Percentiles rank a stretch among this genome's conserved stretches.
These are phyloP conservation scores for Westerdykella aurantiaca DNA, from an alignment of 2,329 filamentous ascomycete species.

Conservation along the genomic window DNA sequence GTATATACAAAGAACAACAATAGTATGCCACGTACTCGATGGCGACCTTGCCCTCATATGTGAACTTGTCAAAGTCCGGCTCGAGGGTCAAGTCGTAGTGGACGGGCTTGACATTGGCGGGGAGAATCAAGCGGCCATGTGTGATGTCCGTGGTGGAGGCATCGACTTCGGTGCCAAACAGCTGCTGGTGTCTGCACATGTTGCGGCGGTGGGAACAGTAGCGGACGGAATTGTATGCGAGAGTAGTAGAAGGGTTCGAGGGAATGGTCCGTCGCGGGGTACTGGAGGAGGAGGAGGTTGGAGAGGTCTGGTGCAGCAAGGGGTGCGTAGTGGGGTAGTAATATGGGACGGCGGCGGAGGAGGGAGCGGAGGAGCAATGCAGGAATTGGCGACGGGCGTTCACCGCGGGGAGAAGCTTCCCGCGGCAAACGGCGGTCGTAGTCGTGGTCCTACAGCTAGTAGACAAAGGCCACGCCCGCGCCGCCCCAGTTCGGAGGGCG, in stretches of 20 bases:
- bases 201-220: slow-evolving; percentile 70
- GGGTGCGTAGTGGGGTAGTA: neutral
- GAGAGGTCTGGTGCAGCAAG: slow-evolving; percentile 2
- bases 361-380: slow-evolving; percentile 28
- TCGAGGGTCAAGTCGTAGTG: slow-evolving; percentile 92
- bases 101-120: slow-evolving; percentile 81
- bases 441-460: slow-evolving; percentile 6
- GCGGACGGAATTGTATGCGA: slow-evolving; percentile 33
- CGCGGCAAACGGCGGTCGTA: slow-evolving; percentile 10
- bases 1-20: neutral
- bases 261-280: slow-evolving; percentile 19
- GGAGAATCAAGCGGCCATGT: slow-evolving; percentile 74
- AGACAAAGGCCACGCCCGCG: neutral
- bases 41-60: slow-evolving; percentile 74
- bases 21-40: slow-evolving; percentile 58
- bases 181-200: slow-evolving; percentile 60
- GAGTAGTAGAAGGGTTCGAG: slow-evolving; percentile 8
- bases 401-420: slow-evolving; percentile 9
- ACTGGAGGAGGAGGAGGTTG: slow-evolving; percentile 25
- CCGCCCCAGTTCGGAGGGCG: slow-evolving; percentile 6
- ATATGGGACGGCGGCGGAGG: slow-evolving; percentile 5
- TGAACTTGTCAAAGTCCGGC: slow-evolving; percentile 82
- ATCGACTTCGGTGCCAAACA: slow-evolving; percentile 40
- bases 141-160: slow-evolving; percentile 55
- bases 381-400: slow-evolving; percentile 17